Conservation (phyloP, 163 green algal genomes). For the Trebouxiophyceae sp. region DNA sequence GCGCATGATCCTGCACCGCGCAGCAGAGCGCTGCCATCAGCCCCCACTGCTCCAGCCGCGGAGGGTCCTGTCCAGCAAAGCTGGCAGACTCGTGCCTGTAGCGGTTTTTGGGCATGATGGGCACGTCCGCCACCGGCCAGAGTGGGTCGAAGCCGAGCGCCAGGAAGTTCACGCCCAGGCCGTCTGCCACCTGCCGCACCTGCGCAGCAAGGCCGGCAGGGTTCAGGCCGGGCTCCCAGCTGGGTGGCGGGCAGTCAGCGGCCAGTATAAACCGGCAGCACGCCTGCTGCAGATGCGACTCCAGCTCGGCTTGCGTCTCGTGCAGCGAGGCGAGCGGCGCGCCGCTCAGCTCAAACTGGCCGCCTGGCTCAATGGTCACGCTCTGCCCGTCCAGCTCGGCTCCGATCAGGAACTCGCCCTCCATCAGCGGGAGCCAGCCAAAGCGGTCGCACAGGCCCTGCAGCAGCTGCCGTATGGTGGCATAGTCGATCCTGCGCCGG, state of each 20-base stretch:
- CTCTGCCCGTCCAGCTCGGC: conserved; percentile 72
- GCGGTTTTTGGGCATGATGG: conserved; percentile 91
- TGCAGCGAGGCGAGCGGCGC: conserved; percentile 86
- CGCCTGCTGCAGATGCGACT: conserved; percentile 87
- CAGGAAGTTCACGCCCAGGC: conserved; percentile 84
- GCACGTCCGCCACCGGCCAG: conserved; percentile 74
- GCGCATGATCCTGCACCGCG: conserved; percentile 74
- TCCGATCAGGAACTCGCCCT: conserved; percentile 78
- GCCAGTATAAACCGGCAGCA: neutral
- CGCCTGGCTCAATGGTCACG: conserved; percentile 94
- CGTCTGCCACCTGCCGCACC: conserved; percentile 82
- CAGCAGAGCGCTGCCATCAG: too few species aligned
- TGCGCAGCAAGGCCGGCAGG: conserved; percentile 39
- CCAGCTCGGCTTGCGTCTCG: conserved; percentile 87
- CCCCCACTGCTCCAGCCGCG: too few species aligned
- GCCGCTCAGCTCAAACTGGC: conserved; percentile 96
- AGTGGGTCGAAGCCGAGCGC: conserved; percentile 91
- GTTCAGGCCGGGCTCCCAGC: neutral
- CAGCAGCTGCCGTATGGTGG: conserved; percentile 76
- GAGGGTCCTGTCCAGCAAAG: too few species aligned
- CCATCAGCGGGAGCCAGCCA: conserved; percentile 84
- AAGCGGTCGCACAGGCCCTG: conserved; percentile 63
- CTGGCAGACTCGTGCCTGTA: too few species aligned
- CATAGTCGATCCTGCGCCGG: conserved; percentile 52
- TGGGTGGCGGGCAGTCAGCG: neutral